phyloP scores from a whole-genome alignment of 306 rosid species.

The Cicer judaicum region DNA sequence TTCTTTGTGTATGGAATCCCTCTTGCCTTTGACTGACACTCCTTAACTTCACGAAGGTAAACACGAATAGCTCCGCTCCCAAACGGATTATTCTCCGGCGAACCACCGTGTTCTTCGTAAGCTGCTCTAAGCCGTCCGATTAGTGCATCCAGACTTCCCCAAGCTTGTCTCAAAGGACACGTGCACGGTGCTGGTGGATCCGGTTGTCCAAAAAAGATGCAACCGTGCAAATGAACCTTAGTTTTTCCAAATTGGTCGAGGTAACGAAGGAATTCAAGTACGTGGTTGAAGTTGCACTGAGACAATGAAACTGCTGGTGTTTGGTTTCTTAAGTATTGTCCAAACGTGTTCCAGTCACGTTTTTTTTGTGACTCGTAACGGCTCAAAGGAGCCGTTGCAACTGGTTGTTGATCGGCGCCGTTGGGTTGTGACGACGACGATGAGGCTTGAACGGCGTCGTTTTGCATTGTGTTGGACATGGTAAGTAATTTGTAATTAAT shows the following conservation, averaged over 20 bases:
- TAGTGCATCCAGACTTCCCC: conserved; percentile 95
- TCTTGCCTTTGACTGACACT: conserved; percentile 82
- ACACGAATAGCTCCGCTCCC: conserved; percentile 82
- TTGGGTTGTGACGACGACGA: conserved; percentile 37
- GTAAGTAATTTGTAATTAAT: conserved; percentile 1
- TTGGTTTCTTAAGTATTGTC: conserved; percentile 78
- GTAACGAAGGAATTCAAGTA: conserved; percentile 84
- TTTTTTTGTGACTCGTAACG: conserved; percentile 86
- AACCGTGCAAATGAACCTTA: conserved; percentile 81
- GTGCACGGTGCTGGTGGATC: conserved; percentile 94
- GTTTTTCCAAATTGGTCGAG: conserved; percentile 93
- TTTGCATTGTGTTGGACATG: conserved; percentile 60
- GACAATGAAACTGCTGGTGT: conserved; percentile 69
- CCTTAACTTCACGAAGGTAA: conserved; percentile 85
- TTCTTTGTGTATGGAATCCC: conserved; percentile 88
- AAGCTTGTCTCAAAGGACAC: conserved; percentile 86
- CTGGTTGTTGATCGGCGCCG: conserved; percentile 38
- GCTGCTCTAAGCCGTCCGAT: conserved; percentile 91
- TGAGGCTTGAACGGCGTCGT: conserved; percentile 53
- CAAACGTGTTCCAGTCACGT: conserved; percentile 93
- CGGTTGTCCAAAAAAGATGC: conserved; percentile 87
- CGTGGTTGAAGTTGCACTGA: conserved; percentile 82
- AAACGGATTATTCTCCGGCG: conserved; percentile 77
- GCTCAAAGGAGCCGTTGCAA: conserved; percentile 57
- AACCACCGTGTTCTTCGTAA: conserved; percentile 85